Evolutionary conservation across 163 green algal species (phyloP).

Genomic region (Scenedesmus sp.): DNA sequence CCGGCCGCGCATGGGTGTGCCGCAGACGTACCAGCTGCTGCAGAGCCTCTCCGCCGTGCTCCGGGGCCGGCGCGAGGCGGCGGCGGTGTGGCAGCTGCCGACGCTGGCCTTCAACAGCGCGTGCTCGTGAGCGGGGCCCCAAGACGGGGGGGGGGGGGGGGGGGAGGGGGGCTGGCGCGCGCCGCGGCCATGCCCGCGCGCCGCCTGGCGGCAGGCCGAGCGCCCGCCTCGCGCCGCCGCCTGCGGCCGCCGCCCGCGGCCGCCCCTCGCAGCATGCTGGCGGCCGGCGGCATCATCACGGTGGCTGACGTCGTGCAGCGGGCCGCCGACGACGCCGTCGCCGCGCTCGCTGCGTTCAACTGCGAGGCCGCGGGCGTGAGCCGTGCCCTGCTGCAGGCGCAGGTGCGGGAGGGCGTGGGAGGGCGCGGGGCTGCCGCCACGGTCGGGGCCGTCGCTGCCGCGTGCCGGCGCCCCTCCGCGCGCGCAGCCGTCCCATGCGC

Average conservation of each 20-base stretch:
- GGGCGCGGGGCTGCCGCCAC: neutral
- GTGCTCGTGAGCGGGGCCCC: conserved; percentile 4
- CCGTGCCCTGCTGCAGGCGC: neutral
- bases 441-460: too few species aligned
- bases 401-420: neutral
- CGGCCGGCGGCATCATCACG: neutral
- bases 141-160: too few species aligned
- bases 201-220: too few species aligned
- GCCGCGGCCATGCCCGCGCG: neutral
- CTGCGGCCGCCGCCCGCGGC: too few species aligned
- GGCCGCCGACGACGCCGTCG: neutral
- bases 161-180: neutral
- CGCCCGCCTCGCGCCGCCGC: too few species aligned
- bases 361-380: neutral
- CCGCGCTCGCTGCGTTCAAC: neutral
- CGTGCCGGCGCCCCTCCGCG: too few species aligned
- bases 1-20: neutral
- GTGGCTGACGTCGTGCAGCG: conserved; percentile 3
- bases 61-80: neutral
- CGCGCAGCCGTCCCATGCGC: too few species aligned
- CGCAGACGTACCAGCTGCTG: conserved; percentile 10
- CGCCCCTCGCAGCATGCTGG: conserved; percentile 37
- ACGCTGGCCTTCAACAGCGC: neutral
- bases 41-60: conserved; percentile 28
- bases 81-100: conserved; percentile 29